Conservation (phyloP, 208 protist species). For the Leishmania tropica region DNA sequence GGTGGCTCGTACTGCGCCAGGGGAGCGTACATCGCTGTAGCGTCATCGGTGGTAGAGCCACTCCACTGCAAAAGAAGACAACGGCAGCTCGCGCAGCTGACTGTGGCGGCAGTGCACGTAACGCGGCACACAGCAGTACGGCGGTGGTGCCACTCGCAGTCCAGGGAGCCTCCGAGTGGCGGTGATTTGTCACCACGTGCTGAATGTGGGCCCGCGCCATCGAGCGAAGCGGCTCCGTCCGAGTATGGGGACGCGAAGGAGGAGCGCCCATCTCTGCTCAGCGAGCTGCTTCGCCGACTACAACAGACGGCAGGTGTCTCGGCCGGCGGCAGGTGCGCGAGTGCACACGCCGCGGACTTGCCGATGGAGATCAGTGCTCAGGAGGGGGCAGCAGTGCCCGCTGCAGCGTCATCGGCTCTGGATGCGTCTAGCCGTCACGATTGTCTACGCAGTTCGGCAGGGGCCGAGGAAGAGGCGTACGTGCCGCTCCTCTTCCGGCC, state of each 20-base stretch:
- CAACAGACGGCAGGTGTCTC: background rate
- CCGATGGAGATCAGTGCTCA: background rate
- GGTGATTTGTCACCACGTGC: background rate
- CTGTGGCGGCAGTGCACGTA: background rate
- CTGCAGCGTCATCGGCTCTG: background rate
- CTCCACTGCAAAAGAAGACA: background rate
- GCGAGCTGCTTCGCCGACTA: constrained; percentile 4
- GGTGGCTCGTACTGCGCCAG: background rate
- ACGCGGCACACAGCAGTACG: background rate
- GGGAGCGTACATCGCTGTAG: background rate
- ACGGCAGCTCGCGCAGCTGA: background rate
- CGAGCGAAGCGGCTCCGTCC: background rate
- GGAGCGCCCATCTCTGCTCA: background rate
- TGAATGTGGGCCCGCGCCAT: background rate
- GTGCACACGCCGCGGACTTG: background rate
- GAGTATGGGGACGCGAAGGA: background rate
- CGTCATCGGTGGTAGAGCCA: background rate
- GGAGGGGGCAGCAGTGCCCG: background rate
- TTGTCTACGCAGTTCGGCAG: background rate
- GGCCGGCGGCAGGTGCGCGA: background rate
- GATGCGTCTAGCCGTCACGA: background rate
- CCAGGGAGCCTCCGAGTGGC: background rate
- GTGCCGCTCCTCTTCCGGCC: constrained; percentile 33
- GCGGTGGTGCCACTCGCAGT: constrained; percentile 1
- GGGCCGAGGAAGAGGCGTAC: constrained; percentile 1